These are phyloP conservation scores for Ogataea nakhonphanomensis DNA, from an alignment of 805 yeast genomes.

Conservation along the genomic window DNA sequence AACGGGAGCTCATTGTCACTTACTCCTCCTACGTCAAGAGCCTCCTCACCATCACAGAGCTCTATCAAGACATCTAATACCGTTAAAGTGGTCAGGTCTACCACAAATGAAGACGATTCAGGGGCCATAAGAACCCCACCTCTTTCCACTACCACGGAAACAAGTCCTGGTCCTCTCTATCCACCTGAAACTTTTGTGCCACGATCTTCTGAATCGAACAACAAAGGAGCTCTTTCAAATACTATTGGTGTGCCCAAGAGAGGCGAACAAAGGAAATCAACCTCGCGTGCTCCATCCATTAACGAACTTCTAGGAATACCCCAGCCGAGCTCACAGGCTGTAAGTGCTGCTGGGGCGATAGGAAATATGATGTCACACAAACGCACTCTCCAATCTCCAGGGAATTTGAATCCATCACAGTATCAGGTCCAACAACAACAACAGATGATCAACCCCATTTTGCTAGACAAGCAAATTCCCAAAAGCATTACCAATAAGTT, in stretches of 20 bases:
- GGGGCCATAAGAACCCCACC: slow-evolving; percentile 19
- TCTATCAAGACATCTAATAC: slow-evolving; percentile 19
- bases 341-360: slow-evolving; percentile 35
- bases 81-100: slow-evolving; percentile 15
- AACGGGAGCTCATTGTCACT: slow-evolving; percentile 21
- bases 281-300: slow-evolving; percentile 25
- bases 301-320: slow-evolving; percentile 29
- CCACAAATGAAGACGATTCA: slow-evolving; percentile 2
- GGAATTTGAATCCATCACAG: slow-evolving; percentile 15
- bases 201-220: slow-evolving; percentile 4
- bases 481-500: slow-evolving; percentile 27
- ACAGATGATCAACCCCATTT: slow-evolving; percentile 32
- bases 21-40: slow-evolving; percentile 24
- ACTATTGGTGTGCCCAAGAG: slow-evolving; percentile 3
- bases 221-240: not conserved
- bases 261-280: slow-evolving; percentile 7
- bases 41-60: slow-evolving; percentile 22
- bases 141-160: slow-evolving; percentile 14
- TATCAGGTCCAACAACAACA: slow-evolving; percentile 28
- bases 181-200: not conserved
- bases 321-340: slow-evolving; percentile 33
- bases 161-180: slow-evolving; percentile 3
- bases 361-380: slow-evolving; percentile 32
- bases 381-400: slow-evolving; percentile 23
- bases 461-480: slow-evolving; percentile 33